These are phyloP conservation scores for Fusarium mangiferae DNA, from an alignment of 2,329 filamentous ascomycete genomes.

Conservation along the genomic window DNA sequence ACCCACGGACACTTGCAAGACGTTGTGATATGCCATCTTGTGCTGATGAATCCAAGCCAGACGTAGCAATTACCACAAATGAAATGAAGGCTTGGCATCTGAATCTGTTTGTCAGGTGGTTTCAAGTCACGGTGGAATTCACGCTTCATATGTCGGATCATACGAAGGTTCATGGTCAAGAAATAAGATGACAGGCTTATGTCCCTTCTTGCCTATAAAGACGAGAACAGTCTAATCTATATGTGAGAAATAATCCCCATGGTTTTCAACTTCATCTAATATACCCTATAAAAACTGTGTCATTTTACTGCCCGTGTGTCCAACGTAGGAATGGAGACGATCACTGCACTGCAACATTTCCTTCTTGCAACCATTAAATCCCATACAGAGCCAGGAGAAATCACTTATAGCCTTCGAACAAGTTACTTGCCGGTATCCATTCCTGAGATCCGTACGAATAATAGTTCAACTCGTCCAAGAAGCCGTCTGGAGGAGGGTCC, in stretches of 20 bases:
- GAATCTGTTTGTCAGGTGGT: neutral
- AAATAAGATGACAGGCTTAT: neutral
- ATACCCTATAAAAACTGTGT: neutral
- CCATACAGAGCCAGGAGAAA: neutral
- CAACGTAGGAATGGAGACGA: neutral
- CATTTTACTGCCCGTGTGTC: neutral
- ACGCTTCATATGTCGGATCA: neutral
- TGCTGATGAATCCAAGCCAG: neutral
- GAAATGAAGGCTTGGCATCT: neutral
- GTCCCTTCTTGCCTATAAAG: too few relatives aligned
- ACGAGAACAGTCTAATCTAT: neutral
- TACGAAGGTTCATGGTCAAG: neutral
- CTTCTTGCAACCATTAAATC: neutral
- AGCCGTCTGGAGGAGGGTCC: constrained; percentile 56
- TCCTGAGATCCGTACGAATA: constrained; percentile 53
- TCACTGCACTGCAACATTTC: neutral
- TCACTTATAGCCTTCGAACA: constrained; percentile 38
- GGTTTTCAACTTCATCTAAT: neutral
- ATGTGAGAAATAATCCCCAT: neutral
- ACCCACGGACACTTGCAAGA: neutral
- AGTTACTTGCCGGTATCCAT: constrained; percentile 33
- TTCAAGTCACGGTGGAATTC: neutral
- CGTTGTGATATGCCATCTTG: constrained; percentile 5
- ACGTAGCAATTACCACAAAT: neutral
- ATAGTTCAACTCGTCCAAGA: constrained; percentile 57